Conservation (phyloP, 148 eudicot genomes). For the Nepenthes mirabilis region DNA sequence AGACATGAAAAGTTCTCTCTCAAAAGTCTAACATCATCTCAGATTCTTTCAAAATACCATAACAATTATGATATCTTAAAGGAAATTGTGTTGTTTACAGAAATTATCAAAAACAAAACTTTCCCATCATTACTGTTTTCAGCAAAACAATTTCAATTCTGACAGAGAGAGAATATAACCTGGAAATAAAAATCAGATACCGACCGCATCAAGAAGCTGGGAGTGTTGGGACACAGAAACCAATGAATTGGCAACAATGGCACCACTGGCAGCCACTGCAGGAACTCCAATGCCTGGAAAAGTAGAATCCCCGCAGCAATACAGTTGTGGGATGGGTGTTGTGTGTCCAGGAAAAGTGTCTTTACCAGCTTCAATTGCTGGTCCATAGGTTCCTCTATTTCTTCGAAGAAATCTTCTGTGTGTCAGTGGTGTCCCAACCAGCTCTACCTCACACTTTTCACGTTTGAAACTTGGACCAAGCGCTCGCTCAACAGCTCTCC, state of each 20-base stretch:
- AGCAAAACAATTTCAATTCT: too few relatives aligned
- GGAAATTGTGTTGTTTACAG: too few relatives aligned
- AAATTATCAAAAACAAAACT: too few relatives aligned
- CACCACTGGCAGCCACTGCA: constrained; percentile 98
- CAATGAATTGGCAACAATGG: constrained; percentile 88
- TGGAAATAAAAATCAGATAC: constrained; percentile 17
- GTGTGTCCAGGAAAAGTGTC: constrained; percentile 78
- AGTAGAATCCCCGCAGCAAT: constrained; percentile 89
- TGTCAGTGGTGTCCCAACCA: constrained; percentile 89
- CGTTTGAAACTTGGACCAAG: constrained; percentile 73
- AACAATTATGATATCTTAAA: too few relatives aligned
- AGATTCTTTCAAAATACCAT: too few relatives aligned
- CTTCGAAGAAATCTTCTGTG: constrained; percentile 74
- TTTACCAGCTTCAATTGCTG: constrained; percentile 82
- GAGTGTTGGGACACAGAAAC: constrained; percentile 91
- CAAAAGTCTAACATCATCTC: too few relatives aligned
- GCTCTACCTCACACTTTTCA: constrained; percentile 70
- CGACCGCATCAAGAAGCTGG: constrained; percentile 65
- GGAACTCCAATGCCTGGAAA: constrained; percentile 98
- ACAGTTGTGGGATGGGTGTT: constrained; percentile 68
- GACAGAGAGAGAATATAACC: neutral
- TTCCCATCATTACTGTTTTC: too few relatives aligned
- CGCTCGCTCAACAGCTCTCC: constrained; percentile 80
- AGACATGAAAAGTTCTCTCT: too few relatives aligned
- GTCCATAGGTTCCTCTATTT: constrained; percentile 93